These are phyloP conservation scores for Chytriomyces sp. DNA, from an alignment of 192 early-diverging fungal genomes.

Conservation along the genomic window DNA sequence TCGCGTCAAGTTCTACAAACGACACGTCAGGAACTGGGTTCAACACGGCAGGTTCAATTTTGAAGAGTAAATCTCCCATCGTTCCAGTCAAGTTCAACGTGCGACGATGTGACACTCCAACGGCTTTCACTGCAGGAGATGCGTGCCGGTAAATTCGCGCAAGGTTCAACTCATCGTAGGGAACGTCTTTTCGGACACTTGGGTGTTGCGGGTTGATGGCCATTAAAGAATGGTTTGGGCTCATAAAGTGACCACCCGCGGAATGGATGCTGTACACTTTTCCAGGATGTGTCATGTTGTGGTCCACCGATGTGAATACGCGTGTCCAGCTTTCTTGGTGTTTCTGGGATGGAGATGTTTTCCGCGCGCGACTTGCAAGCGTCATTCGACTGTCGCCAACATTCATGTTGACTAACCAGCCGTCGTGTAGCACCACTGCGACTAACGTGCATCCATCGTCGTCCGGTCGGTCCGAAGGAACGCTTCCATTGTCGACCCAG, in stretches of 20 bases:
- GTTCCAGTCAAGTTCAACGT: conserved; percentile 67
- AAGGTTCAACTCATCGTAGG: conserved; percentile 55
- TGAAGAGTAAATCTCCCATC: conserved; percentile 69
- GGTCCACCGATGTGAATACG: conserved; percentile 57
- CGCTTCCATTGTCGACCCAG: conserved; percentile 49
- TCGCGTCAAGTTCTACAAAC: conserved; percentile 50
- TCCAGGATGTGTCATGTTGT: conserved; percentile 64
- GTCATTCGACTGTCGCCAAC: conserved; percentile 61
- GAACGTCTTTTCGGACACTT: conserved; percentile 19
- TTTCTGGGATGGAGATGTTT: neutral
- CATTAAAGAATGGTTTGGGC: conserved; percentile 52
- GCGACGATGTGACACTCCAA: conserved; percentile 61
- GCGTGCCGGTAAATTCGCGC: conserved; percentile 61
- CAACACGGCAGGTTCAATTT: conserved; percentile 63
- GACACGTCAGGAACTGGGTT: conserved; percentile 54
- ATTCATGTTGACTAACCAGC: conserved; percentile 62
- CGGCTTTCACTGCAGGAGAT: conserved; percentile 45
- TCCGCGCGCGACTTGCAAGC: neutral
- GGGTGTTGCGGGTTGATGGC: conserved; percentile 34
- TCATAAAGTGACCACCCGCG: conserved; percentile 60
- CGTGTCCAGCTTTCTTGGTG: conserved; percentile 42
- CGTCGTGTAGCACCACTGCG: conserved; percentile 53
- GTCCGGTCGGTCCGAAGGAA: conserved; percentile 36
- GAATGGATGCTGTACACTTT: conserved; percentile 59
- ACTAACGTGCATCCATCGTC: conserved; percentile 67